Evolutionary conservation across 2,329 filamentous ascomycete species (phyloP), one percentile per base, ranked within the genome.

Genomic region (Venturia oleaginea): DNA sequence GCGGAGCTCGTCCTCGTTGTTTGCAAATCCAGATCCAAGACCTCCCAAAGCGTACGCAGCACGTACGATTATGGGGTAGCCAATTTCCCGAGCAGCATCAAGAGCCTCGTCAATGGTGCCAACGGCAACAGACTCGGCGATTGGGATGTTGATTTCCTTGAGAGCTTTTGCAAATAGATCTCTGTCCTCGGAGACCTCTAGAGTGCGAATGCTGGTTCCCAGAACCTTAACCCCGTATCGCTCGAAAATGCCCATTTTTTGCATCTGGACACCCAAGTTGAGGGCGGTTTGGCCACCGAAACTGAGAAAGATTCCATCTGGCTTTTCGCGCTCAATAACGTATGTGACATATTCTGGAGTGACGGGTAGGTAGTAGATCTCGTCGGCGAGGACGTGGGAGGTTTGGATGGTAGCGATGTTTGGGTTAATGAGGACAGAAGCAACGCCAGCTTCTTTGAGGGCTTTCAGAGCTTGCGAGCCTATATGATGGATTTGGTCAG

Each of bases 331-430:
- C 81, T 97, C 92, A 75, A 99, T 97, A 67, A 99, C 93, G 78
- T 97, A 93, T 72, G 89, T 89, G 74, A 97, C 92, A 79, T 97
- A 99, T 83, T 97, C 93, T 68, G 93, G 90, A 22, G 94, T 99
- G 72, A 99, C 92, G 65, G 94, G 94, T 43, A 97, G 88, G 79
- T 97, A 97, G 83, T 97, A 97, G 73, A 97, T 90, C 80, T 97
- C 92, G 75, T 97, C 93, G 73, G 92, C 92, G 74, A 97, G 89
- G 72, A 89, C 88, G 83, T 97, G 93, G 76, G 95, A 92, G 71
- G 93, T 97, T 80, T 97, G 93, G 73, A 97, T 97, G 65, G 94
- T 97, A 66, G 93, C 93, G 76, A 97, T 97, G 77, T 97, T 97
- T 72, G 93, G 93, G 79, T 97, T 97, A 76, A 97, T 92, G 68